Percentiles rank a stretch among this genome's conserved stretches.
Conservation (phyloP, 768 basidiomycete species). For the Collybiopsis luxurians region DNA sequence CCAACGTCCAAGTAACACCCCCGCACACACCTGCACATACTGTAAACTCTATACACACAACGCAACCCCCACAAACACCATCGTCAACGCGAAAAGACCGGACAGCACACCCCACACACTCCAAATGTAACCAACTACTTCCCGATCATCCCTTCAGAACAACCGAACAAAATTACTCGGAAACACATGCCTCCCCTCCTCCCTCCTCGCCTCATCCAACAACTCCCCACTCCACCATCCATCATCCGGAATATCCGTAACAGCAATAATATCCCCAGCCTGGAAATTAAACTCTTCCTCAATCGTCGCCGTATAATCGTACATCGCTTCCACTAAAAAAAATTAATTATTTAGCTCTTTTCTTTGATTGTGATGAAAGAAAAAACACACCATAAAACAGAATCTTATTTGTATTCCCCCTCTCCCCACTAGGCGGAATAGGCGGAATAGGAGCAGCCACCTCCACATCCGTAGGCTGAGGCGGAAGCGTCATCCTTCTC, state of each 20-base stretch:
- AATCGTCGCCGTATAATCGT: conserved; percentile 51
- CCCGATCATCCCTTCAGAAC: conserved; percentile 24
- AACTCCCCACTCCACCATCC: conserved; percentile 69
- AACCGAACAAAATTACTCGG: conserved; percentile 51
- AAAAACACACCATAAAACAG: conserved; percentile 5
- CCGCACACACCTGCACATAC: no score
- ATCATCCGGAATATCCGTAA: conserved; percentile 61
- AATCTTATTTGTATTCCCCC: background rate
- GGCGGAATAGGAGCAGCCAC: no score
- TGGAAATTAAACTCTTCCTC: conserved; percentile 70
- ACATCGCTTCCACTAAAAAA: conserved; percentile 49
- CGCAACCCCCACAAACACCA: no score
- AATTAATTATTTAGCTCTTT: no score
- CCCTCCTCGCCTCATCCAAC: conserved; percentile 39
- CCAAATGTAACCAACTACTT: background rate
- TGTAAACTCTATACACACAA: no score
- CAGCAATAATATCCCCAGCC: conserved; percentile 65
- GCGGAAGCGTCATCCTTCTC: background rate
- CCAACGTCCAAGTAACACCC: no score
- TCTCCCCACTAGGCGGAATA: background rate
- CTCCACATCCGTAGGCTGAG: background rate
- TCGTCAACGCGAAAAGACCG: no score
- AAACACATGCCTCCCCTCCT: conserved; percentile 45
- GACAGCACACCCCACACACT: background rate
- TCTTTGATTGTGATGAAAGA: no score